A percentile compares a stretch with the other conserved stretches of the same genome.
Conservation (phyloP, 345 rosid genomes). For the Eucalyptus marginata region DNA sequence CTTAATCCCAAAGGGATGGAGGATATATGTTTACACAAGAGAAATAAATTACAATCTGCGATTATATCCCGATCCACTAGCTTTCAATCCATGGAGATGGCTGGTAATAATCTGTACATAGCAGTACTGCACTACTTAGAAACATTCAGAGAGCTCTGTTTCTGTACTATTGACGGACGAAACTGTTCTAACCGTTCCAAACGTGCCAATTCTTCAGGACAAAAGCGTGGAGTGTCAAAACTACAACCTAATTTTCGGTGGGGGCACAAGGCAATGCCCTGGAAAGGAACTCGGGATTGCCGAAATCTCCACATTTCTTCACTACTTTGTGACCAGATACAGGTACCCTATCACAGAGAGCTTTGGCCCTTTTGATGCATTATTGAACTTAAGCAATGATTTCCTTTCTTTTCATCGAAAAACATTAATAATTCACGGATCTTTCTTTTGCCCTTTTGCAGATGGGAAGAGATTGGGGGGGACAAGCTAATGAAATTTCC, state of each 20-base stretch:
- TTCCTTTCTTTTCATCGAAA: too few relatives aligned
- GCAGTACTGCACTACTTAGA: neutral
- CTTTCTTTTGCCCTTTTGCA: conserved; percentile 10
- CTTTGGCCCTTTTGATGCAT: neutral
- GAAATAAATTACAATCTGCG: conserved; percentile 66
- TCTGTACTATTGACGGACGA: neutral
- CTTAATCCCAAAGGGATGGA: conserved; percentile 86
- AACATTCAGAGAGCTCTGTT: neutral
- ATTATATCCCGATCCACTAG: conserved; percentile 53
- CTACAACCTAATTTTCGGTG: conserved; percentile 65
- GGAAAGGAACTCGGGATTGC: conserved; percentile 91
- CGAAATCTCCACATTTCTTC: conserved; percentile 84
- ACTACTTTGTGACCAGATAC: conserved; percentile 82
- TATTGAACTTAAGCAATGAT: neutral
- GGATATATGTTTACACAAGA: conserved; percentile 82
- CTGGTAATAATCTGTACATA: conserved; percentile 20
- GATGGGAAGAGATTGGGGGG: conserved; percentile 87
- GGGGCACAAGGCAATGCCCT: conserved; percentile 86
- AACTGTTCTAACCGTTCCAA: neutral
- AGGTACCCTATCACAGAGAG: conserved; percentile 12
- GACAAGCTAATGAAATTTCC: conserved; percentile 69
- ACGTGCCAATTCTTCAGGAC: conserved; percentile 22
- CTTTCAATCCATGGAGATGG: conserved; percentile 98
- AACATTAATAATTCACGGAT: neutral
- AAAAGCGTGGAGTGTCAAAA: conserved; percentile 49